A percentile compares a stretch with the other conserved stretches of the same genome.
phyloP scores from a whole-genome alignment of 306 rosid species.

The Sechiopsis laciniata region DNA sequence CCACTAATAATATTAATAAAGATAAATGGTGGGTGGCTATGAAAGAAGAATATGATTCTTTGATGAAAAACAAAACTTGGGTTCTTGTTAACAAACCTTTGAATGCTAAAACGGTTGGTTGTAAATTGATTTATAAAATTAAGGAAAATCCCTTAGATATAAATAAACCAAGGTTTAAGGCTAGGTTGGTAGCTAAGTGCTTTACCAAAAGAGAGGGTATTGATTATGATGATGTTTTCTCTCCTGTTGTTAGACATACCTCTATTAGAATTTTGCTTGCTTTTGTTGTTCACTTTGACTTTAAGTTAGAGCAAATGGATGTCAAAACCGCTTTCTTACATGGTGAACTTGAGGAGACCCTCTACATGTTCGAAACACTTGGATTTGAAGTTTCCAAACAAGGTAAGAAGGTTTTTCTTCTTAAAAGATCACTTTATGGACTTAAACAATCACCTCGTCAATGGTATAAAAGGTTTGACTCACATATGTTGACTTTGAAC shows the following conservation, averaged over 20 bases:
- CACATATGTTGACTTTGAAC: not conserved
- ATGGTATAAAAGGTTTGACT: not conserved
- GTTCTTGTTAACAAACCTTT: no score
- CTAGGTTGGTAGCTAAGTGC: not conserved
- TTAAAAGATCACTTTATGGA: not conserved
- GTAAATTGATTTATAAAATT: no score
- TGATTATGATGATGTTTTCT: not conserved
- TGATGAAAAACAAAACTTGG: no score
- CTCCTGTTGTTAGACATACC: not conserved
- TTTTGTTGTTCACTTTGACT: not conserved
- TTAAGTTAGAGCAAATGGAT: not conserved
- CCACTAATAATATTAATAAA: no score
- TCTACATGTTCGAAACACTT: not conserved
- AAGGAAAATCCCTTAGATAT: no score
- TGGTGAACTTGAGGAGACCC: not conserved
- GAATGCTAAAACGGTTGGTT: no score
- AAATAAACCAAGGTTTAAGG: not conserved
- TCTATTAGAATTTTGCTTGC: not conserved
- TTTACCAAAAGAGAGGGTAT: not conserved
- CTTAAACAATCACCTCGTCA: no score
- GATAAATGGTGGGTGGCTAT: no score
- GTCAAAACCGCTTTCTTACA: not conserved
- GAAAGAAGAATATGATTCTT: no score
- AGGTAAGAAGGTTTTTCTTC: not conserved
- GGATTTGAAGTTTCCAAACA: not conserved